These are phyloP conservation scores for Monilinia vaccinii-corymbosi DNA, from an alignment of 2,329 filamentous ascomycete genomes.

Conservation along the genomic window DNA sequence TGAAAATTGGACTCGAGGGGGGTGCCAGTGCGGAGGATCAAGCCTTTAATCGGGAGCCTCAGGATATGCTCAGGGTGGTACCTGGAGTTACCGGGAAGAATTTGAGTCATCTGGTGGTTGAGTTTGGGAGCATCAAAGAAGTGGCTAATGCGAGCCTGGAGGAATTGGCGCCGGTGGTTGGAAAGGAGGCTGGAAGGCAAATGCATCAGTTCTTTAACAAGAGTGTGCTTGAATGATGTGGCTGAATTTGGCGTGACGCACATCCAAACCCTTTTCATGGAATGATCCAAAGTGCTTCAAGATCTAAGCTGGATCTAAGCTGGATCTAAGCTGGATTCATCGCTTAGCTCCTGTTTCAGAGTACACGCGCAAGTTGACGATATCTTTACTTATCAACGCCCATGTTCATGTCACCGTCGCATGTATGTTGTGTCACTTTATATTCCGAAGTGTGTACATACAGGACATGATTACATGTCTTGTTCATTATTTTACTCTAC, in stretches of 20 bases:
- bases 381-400: background rate
- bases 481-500: too few species aligned
- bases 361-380: background rate
- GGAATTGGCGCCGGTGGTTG: slow-evolving; percentile 66
- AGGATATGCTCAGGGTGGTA: slow-evolving; percentile 81
- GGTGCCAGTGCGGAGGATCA: slow-evolving; percentile 54
- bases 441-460: background rate
- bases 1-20: slow-evolving; percentile 68
- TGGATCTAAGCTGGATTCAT: background rate
- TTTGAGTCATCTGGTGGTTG: slow-evolving; percentile 60
- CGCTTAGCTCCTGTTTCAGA: background rate
- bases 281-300: background rate
- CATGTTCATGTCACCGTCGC: background rate
- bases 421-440: background rate
- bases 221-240: slow-evolving; percentile 23
- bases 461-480: too few species aligned
- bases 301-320: background rate
- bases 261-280: background rate
- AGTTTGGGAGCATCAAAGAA: slow-evolving; percentile 68
- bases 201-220: slow-evolving; percentile 73
- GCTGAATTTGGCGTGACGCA: background rate
- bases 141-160: slow-evolving; percentile 76
- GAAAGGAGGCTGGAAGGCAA: slow-evolving; percentile 65
- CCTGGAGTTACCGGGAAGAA: slow-evolving; percentile 79
- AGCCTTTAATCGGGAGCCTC: slow-evolving; percentile 72